These are phyloP conservation scores for Benincasa hispida DNA, from an alignment of 306 rosid genomes.

Conservation along the genomic window DNA sequence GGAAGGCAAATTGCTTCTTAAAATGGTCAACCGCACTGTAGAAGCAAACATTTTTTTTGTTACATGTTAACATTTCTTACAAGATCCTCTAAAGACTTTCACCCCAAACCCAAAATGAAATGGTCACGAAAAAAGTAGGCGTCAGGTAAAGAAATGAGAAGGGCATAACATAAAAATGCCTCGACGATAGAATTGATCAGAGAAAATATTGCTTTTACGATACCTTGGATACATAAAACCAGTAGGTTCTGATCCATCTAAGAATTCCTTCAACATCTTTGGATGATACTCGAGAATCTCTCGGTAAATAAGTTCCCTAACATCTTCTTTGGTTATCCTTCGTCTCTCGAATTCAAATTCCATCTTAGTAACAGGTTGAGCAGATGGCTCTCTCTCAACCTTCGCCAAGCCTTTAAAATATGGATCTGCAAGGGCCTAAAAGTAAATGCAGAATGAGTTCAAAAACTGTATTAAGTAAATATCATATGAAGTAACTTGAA, in stretches of 20 bases:
- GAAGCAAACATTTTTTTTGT: neutral
- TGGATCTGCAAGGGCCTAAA: conserved; percentile 93
- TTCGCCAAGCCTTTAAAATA: conserved; percentile 98
- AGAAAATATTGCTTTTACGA: neutral
- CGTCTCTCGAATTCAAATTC: conserved; percentile 99
- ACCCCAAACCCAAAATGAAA: neutral
- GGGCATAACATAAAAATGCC: neutral
- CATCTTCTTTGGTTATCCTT: conserved; percentile 95
- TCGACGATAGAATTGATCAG: neutral
- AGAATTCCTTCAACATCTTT: conserved; percentile 81
- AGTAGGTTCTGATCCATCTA: conserved; percentile 95
- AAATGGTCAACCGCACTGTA: conserved; percentile 94
- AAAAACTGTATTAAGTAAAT: conserved; percentile 6
- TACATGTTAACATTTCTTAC: neutral
- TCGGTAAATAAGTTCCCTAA: conserved; percentile 87
- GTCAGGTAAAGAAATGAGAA: neutral
- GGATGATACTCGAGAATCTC: conserved; percentile 97
- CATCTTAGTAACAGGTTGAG: conserved; percentile 98
- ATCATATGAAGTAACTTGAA: neutral
- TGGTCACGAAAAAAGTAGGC: neutral
- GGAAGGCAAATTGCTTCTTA: conserved; percentile 96
- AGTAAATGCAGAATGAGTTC: conserved; percentile 13
- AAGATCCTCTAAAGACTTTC: neutral
- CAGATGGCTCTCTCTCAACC: conserved; percentile 95
- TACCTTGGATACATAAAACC: conserved; percentile 99